Percentiles rank a stretch among this genome's conserved stretches.
Evolutionary conservation across 164 flowering plant genomes (phyloP).

Genomic region (Malania oleifera): DNA sequence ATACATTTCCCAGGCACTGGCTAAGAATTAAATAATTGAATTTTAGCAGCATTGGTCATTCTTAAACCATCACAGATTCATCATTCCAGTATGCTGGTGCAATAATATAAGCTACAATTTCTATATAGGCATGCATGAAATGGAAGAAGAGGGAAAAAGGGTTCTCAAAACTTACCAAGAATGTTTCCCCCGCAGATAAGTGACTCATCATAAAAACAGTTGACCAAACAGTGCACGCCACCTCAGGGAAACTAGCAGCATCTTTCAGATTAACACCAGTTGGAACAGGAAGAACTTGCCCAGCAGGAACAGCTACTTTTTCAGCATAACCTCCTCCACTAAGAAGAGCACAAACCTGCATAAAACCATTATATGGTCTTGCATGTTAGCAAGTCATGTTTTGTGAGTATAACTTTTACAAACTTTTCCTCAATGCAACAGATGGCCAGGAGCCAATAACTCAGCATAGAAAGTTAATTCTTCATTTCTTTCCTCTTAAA

Average conservation of each 20-base stretch:
- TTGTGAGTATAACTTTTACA: too few relatives aligned
- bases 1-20: too few relatives aligned
- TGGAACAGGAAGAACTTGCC: slow-evolving; percentile 87
- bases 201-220: slow-evolving; percentile 85
- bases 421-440: too few relatives aligned
- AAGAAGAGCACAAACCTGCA: slow-evolving; percentile 93
- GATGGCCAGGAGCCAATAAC: too few relatives aligned
- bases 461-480: too few relatives aligned
- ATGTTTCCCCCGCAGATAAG: slow-evolving; percentile 72
- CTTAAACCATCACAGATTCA: neutral
- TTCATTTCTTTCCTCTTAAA: too few relatives aligned
- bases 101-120: neutral
- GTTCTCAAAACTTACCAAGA: slow-evolving; percentile 46
- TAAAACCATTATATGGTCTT: neutral
- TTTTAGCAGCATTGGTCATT: neutral
- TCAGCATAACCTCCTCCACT: slow-evolving; percentile 97
- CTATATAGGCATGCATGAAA: neutral
- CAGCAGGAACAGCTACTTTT: slow-evolving; percentile 84
- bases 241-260: slow-evolving; percentile 93
- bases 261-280: slow-evolving; percentile 72
- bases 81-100: neutral
- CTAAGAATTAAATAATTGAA: too few relatives aligned
- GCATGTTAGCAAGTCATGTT: neutral
- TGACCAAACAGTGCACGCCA: slow-evolving; percentile 98
- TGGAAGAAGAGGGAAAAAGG: neutral